Evolutionary conservation across 306 rosid genomes (phyloP).

Genomic region (Alnus rubra): DNA sequence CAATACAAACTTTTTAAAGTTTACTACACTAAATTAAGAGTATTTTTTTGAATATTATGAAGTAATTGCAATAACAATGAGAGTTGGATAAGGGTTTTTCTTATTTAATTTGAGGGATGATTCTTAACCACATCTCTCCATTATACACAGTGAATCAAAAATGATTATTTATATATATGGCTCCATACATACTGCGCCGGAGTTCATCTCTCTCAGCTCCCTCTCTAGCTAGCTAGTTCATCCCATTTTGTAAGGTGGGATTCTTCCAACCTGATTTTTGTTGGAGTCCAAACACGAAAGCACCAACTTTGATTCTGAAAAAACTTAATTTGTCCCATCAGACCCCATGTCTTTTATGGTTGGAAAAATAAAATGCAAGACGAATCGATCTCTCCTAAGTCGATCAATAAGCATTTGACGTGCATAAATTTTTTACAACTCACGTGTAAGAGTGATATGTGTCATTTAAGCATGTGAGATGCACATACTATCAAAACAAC

Average conservation of each 20-base stretch:
- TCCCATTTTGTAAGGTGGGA: constrained; percentile 46
- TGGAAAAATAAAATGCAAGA: background rate
- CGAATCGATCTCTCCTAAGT: background rate
- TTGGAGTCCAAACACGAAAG: constrained; percentile 78
- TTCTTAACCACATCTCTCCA: constrained; percentile 12
- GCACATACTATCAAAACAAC: too few species aligned
- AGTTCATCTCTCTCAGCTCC: constrained; percentile 4
- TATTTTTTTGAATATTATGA: too few species aligned
- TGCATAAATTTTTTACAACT: too few species aligned
- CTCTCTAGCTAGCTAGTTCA: constrained; percentile 22
- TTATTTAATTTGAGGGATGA: background rate
- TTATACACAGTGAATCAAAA: background rate
- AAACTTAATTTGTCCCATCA: constrained; percentile 11
- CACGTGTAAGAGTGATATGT: too few species aligned
- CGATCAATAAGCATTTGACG: background rate
- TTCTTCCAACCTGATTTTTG: constrained; percentile 53
- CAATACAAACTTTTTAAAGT: too few species aligned
- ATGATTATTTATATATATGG: constrained; percentile 9
- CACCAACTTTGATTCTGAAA: constrained; percentile 58
- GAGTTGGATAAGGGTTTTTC: background rate
- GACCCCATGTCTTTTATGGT: constrained; percentile 14
- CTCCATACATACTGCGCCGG: constrained; percentile 26
- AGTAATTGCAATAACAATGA: too few species aligned
- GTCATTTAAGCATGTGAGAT: too few species aligned
- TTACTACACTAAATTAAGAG: too few species aligned